phyloP scores from a whole-genome alignment of 2,329 filamentous ascomycete genomes.

The Didymella glomerata region DNA sequence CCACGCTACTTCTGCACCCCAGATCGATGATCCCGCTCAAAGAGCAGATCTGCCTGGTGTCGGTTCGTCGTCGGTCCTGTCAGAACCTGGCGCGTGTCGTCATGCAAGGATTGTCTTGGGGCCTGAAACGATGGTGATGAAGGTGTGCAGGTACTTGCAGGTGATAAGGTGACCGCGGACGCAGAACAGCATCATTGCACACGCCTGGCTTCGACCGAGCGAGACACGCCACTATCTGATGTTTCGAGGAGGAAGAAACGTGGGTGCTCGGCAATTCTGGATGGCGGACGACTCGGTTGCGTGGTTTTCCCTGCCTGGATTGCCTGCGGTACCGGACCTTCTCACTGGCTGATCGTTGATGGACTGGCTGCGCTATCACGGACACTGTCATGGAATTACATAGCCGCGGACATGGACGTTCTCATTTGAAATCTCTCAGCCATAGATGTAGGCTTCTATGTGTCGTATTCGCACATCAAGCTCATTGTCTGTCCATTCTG shows the following conservation, averaged over 20 bases:
- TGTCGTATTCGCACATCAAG: too few relatives aligned
- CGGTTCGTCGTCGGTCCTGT: neutral
- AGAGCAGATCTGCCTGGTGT: neutral
- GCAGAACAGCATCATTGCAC: neutral
- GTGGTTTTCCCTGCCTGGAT: neutral
- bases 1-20: slow-evolving; percentile 3
- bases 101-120: neutral
- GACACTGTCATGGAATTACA: neutral
- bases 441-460: too few relatives aligned
- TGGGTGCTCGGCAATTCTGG: neutral
- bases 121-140: neutral
- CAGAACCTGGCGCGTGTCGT: neutral
- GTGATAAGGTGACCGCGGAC: neutral
- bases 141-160: neutral
- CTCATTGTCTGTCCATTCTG: too few relatives aligned
- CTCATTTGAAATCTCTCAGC: neutral
- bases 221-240: neutral
- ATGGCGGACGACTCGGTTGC: neutral
- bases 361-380: neutral
- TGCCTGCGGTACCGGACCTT: neutral
- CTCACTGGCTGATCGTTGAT: neutral
- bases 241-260: neutral
- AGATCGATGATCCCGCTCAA: slow-evolving; percentile 1
- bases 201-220: neutral
- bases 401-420: neutral